A percentile compares a stretch with the other conserved stretches of the same genome.
These are phyloP conservation scores for Cladosporium sp. DNA, from an alignment of 2,329 filamentous ascomycete species.

Conservation along the genomic window DNA sequence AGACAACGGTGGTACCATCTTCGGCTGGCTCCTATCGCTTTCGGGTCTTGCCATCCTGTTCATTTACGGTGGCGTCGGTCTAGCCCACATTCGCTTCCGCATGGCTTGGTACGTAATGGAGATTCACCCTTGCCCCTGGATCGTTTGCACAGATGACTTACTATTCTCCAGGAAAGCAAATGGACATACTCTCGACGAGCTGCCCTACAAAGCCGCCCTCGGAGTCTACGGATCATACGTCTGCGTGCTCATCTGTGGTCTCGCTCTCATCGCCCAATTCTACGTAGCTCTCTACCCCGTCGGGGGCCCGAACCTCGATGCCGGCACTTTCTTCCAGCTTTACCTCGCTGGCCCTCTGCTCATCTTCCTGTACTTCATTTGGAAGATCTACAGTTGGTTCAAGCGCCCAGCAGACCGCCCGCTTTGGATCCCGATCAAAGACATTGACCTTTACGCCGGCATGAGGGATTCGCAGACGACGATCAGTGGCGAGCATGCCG, in stretches of 20 bases:
- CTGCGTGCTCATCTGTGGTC: slow-evolving; percentile 33
- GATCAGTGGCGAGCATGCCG: slow-evolving; percentile 25
- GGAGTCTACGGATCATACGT: slow-evolving; percentile 38
- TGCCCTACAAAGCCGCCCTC: slow-evolving; percentile 39
- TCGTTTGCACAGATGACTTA: neutral
- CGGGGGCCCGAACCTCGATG: slow-evolving; percentile 16
- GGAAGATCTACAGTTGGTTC: slow-evolving; percentile 24
- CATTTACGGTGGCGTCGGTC: slow-evolving; percentile 71
- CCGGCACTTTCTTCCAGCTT: slow-evolving; percentile 25
- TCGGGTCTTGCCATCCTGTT: slow-evolving; percentile 69
- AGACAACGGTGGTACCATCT: slow-evolving; percentile 62
- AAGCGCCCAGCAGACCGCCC: slow-evolving; percentile 26
- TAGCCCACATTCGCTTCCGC: slow-evolving; percentile 88
- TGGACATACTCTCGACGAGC: slow-evolving; percentile 39
- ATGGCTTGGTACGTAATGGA: slow-evolving; percentile 44
- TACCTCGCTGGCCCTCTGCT: slow-evolving; percentile 29
- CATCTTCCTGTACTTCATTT: slow-evolving; percentile 26
- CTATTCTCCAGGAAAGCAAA: slow-evolving; percentile 47
- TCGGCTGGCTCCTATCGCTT: slow-evolving; percentile 69
- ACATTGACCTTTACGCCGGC: slow-evolving; percentile 36
- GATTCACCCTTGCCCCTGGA: neutral
- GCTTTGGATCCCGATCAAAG: slow-evolving; percentile 27
- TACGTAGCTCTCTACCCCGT: slow-evolving; percentile 31
- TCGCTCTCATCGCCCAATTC: slow-evolving; percentile 40
- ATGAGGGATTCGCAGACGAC: slow-evolving; percentile 27